phyloP scores from a whole-genome alignment of 352 stramenopile species.

The Phytophthora boehmeriae region DNA sequence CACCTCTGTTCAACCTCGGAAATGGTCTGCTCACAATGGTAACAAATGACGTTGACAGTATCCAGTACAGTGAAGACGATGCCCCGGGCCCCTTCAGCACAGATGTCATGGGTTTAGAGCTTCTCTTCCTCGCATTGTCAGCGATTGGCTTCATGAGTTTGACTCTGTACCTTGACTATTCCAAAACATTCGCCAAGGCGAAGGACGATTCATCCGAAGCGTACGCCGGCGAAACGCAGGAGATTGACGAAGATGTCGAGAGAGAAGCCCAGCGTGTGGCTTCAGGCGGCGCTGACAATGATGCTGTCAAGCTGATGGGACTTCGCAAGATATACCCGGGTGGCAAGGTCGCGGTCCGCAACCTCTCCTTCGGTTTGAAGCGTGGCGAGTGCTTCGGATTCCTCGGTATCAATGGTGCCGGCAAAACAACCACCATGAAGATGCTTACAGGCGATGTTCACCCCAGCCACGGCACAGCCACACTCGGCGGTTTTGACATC shows the following conservation, averaged over 20 bases:
- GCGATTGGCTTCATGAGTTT: conserved; percentile 39
- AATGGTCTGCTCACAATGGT: conserved; percentile 36
- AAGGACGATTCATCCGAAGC: conserved; percentile 46
- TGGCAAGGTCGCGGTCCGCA: conserved; percentile 72
- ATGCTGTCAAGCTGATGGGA: conserved; percentile 54
- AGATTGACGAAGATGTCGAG: conserved; percentile 56
- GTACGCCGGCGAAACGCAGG: conserved; percentile 25
- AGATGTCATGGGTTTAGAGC: conserved; percentile 56
- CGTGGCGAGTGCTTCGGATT: conserved; percentile 94
- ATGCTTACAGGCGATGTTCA: conserved; percentile 91
- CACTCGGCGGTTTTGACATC: conserved; percentile 37
- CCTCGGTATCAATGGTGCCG: conserved; percentile 93
- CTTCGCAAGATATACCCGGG: conserved; percentile 80
- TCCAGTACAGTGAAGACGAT: conserved; percentile 11
- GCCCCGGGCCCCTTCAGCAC: conserved; percentile 39
- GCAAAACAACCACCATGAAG: conserved; percentile 95
- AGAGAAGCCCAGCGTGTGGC: conserved; percentile 42
- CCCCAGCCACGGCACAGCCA: conserved; percentile 45
- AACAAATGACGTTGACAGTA: conserved; percentile 8
- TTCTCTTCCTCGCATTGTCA: conserved; percentile 51
- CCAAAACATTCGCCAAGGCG: conserved; percentile 59
- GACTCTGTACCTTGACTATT: conserved; percentile 59
- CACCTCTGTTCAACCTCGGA: conserved; percentile 54
- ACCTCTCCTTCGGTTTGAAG: conserved; percentile 77
- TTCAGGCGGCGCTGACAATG: conserved; percentile 22